Conservation (phyloP, 2,329 filamentous ascomycete species). For the Stagonosporopsis vannaccii region DNA sequence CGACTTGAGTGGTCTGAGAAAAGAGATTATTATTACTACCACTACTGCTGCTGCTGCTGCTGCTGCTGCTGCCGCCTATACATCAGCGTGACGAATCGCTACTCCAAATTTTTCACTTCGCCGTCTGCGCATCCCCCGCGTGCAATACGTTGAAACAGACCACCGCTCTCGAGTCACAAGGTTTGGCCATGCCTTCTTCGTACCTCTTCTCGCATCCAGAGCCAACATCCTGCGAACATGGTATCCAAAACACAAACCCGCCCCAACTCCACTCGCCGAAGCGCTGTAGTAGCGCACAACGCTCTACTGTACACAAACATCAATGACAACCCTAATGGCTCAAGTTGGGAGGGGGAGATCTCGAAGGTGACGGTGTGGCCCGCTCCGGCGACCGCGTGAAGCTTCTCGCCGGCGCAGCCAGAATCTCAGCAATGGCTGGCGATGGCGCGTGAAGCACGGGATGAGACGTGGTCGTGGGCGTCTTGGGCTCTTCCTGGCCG, state of each 20-base stretch:
- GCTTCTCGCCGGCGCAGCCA: conserved; percentile 15
- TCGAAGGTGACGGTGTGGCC: conserved; percentile 10
- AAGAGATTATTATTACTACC: conserved; percentile 19
- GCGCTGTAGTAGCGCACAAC: conserved; percentile 4
- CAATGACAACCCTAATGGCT: conserved; percentile 5
- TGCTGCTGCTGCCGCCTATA: not conserved
- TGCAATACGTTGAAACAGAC: too few species aligned
- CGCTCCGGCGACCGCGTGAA: conserved; percentile 14
- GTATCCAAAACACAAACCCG: conserved; percentile 14
- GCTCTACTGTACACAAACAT: not conserved
- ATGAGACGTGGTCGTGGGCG: conserved; percentile 2
- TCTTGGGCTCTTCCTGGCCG: conserved; percentile 4
- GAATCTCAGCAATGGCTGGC: conserved; percentile 16
- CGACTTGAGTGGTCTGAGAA: too few species aligned
- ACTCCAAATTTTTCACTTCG: not conserved
- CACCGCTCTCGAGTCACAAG: too few species aligned
- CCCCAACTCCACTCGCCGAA: conserved; percentile 1
- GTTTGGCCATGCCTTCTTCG: too few species aligned
- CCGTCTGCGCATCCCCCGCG: not conserved
- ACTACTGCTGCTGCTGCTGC: not conserved
- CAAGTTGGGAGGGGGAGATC: not conserved
- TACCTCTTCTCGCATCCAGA: conserved; percentile 1
- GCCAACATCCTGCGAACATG: conserved; percentile 5
- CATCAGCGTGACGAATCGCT: not conserved
- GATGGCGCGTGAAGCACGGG: conserved; percentile 16